Base-by-base conservation (phyloP, 75 land plant species). In the Selaginella moellendorffii region DNA sequence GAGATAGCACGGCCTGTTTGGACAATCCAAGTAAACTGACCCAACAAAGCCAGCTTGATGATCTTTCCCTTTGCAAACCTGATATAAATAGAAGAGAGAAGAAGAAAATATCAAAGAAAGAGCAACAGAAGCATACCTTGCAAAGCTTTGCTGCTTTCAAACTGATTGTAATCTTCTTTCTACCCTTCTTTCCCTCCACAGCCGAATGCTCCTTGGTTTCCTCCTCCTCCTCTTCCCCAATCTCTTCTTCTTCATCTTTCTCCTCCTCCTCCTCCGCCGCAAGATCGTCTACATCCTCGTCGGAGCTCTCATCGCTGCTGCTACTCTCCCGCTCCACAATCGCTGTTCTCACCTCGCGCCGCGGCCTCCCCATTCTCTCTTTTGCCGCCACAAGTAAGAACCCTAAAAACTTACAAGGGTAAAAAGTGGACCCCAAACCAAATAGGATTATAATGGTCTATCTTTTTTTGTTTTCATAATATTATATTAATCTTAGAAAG, bases 41-140 rank as follows among this genome's bases (percentile, higher is more conserved):
- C 98, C 98, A 61, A 76, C 77, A 53, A 93, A 93, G 19, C 98
- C 98, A 0, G 98, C 98, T 70, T 89, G 85, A 72, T 93, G 98
- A 19, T 95, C 96, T 25, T 70, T 66, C 52, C 58, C 77, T 74
- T 93, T 93, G 64, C 98, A 93, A 0, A 89, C 98, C 98, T 93
- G 14, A 36, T 36, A 36, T 5, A 36, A 36, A 5, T 36, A 36
- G 14, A 36, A 36, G 5, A 36, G 46, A 36, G 10, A 36, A 5
- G 14, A 36, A 36, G 5, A 36, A 5, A 5, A 36, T 36, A 36
- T 36, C 14, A 5, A 36, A 5, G 46, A 36, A 14, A 5, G 5
- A 36, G 5, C 14, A 36, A 36, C 5, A 36, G 5, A 14, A 5
- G 14, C 46, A 5, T 36, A 36, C 46, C 14, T 36, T 36, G 14